Evolutionary conservation across 2,329 filamentous ascomycete genomes (phyloP).

Genomic region (Apiospora pterosperma): DNA sequence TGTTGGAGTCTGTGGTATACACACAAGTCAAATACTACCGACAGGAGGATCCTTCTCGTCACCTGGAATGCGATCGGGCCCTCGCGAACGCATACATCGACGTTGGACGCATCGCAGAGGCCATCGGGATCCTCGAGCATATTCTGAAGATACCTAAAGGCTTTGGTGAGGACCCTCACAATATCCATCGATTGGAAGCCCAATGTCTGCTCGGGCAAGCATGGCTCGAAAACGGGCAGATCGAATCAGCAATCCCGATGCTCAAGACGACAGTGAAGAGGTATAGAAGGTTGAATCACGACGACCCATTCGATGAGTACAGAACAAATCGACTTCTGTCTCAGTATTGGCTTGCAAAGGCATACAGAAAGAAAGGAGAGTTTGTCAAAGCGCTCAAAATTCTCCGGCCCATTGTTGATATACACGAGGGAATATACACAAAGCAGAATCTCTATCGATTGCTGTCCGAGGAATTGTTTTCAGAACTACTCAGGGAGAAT

Average conservation of each 20-base stretch:
- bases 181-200: not conserved
- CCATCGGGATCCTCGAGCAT: slow-evolving; percentile 11
- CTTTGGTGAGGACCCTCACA: not conserved
- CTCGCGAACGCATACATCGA: slow-evolving; percentile 1
- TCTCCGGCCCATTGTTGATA: slow-evolving; percentile 16
- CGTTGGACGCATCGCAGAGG: slow-evolving; percentile 7
- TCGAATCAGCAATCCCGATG: slow-evolving; percentile 9
- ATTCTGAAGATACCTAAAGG: not conserved
- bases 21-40: not conserved
- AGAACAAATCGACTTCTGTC: not conserved
- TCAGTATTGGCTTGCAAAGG: slow-evolving; percentile 12
- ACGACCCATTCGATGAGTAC: not conserved
- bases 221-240: not conserved
- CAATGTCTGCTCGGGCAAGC: not conserved
- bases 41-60: not conserved
- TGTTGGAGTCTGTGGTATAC: not conserved
- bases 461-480: not conserved
- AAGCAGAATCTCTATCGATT: slow-evolving; percentile 10
- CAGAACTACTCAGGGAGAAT: not conserved
- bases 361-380: slow-evolving; percentile 14
- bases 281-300: not conserved
- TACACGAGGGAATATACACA: slow-evolving; percentile 4
- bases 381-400: slow-evolving; percentile 16
- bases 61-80: not conserved
- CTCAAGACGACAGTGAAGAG: slow-evolving; percentile 6